These are phyloP conservation scores for Ensete ventricosum DNA, from an alignment of 176 grass and related monocot genomes.

Conservation along the genomic window DNA sequence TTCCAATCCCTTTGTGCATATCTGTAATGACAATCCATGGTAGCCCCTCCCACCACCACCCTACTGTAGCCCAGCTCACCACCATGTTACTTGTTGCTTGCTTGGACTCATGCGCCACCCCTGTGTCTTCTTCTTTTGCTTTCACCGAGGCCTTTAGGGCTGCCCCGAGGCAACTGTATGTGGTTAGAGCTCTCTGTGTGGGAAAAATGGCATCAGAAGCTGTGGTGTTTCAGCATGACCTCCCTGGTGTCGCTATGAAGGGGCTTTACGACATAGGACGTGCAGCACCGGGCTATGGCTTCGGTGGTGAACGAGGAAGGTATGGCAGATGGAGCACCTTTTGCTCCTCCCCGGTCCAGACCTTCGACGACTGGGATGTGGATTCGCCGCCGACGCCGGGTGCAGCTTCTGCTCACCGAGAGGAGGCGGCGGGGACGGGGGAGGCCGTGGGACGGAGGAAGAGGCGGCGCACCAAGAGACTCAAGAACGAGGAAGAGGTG, in stretches of 20 bases:
- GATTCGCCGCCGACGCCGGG: not conserved
- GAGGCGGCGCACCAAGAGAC: slow-evolving; percentile 38
- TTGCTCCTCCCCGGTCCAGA: slow-evolving; percentile 29
- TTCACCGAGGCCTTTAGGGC: not conserved
- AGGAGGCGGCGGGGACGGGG: not conserved
- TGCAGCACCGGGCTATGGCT: slow-evolving; percentile 24
- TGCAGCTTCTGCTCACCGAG: not conserved
- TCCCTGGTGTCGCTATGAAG: slow-evolving; percentile 27
- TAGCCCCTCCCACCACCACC: not conserved
- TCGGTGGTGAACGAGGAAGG: not conserved
- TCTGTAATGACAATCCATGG: not conserved
- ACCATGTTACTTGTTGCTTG: not conserved
- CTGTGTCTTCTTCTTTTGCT: not conserved
- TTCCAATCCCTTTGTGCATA: not conserved
- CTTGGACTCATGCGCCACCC: not conserved
- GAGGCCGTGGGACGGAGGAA: slow-evolving; percentile 33
- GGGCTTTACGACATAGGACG: slow-evolving; percentile 21
- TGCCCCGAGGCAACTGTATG: not conserved
- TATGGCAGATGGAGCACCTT: not conserved
- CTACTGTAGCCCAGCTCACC: not conserved
- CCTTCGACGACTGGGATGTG: slow-evolving; percentile 11
- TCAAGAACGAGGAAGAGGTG: slow-evolving; percentile 65
- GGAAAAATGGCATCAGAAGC: slow-evolving; percentile 60
- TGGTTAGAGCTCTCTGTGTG: not conserved
- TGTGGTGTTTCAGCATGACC: slow-evolving; percentile 42